Evolutionary conservation across 495 filamentous ascomycete species (phyloP), one percentile per base, ranked within the genome.

Genomic region (Bryoglossum gracile): DNA sequence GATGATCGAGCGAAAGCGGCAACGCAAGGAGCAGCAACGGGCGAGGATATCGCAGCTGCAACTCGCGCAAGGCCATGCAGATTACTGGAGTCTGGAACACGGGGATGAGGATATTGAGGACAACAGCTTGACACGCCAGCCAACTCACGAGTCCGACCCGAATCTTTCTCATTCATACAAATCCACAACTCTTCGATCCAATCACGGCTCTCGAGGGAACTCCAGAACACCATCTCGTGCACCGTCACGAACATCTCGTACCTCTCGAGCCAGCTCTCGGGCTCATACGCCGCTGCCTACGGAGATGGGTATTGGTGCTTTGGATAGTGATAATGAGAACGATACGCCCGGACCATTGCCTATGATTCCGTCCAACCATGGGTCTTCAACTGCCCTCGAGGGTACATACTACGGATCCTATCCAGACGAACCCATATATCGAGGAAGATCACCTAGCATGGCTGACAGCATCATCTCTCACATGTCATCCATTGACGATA

Each of bases 21-120:
- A 64, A 16, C 62, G 75, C 30, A 80, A 80, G 45, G 79, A 84
- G 51, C 62, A 61, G 13, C 69, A 73, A 67, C 72, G 65, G 54
- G 78, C 60, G 43, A 80, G 61, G 39, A 52, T 56, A 43, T 50
- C 63, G 14, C 58, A 63, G 46, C 49, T 61, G 6, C 43, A 48
- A 41, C 41, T 47, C 13, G 53, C 54, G 13, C 69, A 71, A 34
- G 69, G 68, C 34, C 68, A 76, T 41, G 66, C 67, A 17, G 80
- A 81, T 61, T 76, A 59, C 44, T 94, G 86, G 86, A 92, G 86
- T 68, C 70, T 89, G 56, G 89, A 95, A 59, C 77, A 86, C 61
- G 86, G 83, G 43, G 81, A 76, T 2, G 81, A 82, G 42, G 79
- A 81, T 5, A 81, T 83, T 32, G 75, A 77, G 13, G 62, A 68